Evolutionary conservation across 495 filamentous ascomycete species (phyloP), one percentile per base, ranked within the genome.

Genomic region (Aspergillus baeticus): DNA sequence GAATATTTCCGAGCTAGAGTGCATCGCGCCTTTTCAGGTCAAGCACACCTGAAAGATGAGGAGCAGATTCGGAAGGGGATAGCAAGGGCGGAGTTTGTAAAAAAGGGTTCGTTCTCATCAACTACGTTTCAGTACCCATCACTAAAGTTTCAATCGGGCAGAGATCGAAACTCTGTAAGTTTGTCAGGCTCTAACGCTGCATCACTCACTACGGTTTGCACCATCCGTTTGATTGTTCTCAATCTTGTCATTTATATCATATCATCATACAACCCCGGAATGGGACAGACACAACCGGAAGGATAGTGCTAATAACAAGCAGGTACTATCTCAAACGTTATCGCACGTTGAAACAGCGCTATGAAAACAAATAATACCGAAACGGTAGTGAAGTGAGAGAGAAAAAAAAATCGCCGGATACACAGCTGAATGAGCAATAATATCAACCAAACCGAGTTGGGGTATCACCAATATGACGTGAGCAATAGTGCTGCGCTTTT

Each of bases 241-340:
- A 49, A 49, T 49, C 31, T 50, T 57, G 54, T 50, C 44, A 44
- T 57, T 57, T 10, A 63, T 43, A 26, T 50, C 51, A 47, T 52
- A 36, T 50, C 45, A 68, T 69, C 66, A 67, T 69, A 54, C 61
- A 62, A 59, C 8, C 35, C 23, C 26, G 42, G 37, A 11, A 44
- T 47, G 35, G 39, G 36, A 33, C 41, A 66, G 22, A 54, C 36
- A 38, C 29, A 21, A 21, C 43, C 13, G 34, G 23, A 56, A 48
- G 14, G 41, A 39, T 43, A 38, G 46, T 43, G 37, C 61, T 66
- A 56, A 65, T 42, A 54, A 10, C 17, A 54, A 26, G 39, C 69
- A 98, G 93, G 67, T 96, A 97, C 73, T 94, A 93, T 76, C 75
- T 98, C 58, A 98, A 96, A 77, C 84, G 88, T 70, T 98, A 98